Base-by-base conservation (phyloP, 257 asterid genomes). In the Eustoma russellianum region DNA sequence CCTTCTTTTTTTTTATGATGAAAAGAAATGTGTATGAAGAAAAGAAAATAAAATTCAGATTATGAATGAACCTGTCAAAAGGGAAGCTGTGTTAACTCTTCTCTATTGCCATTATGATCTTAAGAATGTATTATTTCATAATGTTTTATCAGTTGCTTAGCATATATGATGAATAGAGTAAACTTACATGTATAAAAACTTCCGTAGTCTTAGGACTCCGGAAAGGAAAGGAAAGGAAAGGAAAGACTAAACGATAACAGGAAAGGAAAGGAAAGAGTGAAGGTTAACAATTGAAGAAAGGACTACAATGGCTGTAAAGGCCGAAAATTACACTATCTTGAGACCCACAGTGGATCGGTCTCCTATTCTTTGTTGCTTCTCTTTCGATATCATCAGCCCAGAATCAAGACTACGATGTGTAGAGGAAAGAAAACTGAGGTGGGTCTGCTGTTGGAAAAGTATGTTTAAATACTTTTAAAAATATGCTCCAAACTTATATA, bases 311-410 rank as follows among this genome's bases (percentile, higher is more conserved):
- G 4, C 46, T 40, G 56, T n/a, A 8, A 3, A 52, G 9, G 10
- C 17, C 55, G 54, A 52, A n/a, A 16, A 15, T 33, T 71, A 82
- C 86, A 79, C 70, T 65, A 82, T 79, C 59, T 62, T 69, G 41
- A 86, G 71, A 57, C 73, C 82, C 57, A 67, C 68, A n/a, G 47
- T 74, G 65, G 33, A 90, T 70, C n/a, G 69, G 69, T 12, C 73
- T 70, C 63, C 93, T 70, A 50, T 86, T 68, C 57, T 74, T 75
- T 14, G 66, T 73, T 9, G 96, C 96, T 56, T 82, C 78, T 55
- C 79, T 61, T 16, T 51, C 70, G 18, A 90, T 81, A 41, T 83
- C 86, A 1, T 50, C 74, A 8, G 98, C 96, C 76, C 83, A 24
- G 64, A 46, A 17, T 86, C 85, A 8, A 86, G 94, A 19, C 53